phyloP scores from a whole-genome alignment of 305 asterid species.

The Fraxinus paxiana region DNA sequence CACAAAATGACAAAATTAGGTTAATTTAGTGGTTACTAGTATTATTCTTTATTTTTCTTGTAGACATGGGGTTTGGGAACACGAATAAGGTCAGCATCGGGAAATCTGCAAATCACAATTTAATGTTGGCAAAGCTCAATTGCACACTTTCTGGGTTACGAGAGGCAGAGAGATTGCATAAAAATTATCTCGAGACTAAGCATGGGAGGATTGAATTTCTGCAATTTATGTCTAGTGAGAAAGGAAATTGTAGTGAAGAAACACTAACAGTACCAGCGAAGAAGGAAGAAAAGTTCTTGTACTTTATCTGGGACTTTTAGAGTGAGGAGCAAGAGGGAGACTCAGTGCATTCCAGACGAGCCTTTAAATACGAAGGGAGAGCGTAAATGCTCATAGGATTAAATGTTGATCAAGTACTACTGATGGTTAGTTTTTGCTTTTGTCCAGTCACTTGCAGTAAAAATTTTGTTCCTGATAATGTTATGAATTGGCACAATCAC shows the following conservation, averaged over 20 bases:
- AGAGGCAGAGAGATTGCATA: conserved; percentile 49
- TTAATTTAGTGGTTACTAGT: no score
- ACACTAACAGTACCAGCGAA: conserved; percentile 21
- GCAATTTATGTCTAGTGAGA: conserved; percentile 24
- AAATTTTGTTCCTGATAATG: neutral
- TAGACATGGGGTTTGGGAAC: conserved; percentile 52
- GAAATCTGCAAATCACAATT: conserved; percentile 52
- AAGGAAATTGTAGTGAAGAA: conserved; percentile 18
- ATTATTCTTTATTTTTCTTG: neutral
- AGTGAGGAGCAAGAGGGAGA: conserved; percentile 55
- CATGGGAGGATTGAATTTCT: conserved; percentile 43
- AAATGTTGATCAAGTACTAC: neutral
- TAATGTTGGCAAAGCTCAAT: conserved; percentile 49
- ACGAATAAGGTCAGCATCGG: conserved; percentile 50
- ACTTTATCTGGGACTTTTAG: conserved; percentile 48
- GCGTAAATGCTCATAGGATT: neutral
- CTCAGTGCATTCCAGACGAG: conserved; percentile 39
- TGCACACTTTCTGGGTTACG: conserved; percentile 57
- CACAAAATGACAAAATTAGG: no score
- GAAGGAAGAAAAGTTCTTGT: conserved; percentile 31
- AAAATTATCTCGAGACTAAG: conserved; percentile 33
- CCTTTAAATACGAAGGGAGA: conserved; percentile 10
- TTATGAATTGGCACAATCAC: neutral
- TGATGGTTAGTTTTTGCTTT: neutral
- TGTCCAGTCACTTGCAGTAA: neutral